phyloP scores from a whole-genome alignment of 371 early-diverging fungal genomes.

The Umbelopsis sp. region DNA sequence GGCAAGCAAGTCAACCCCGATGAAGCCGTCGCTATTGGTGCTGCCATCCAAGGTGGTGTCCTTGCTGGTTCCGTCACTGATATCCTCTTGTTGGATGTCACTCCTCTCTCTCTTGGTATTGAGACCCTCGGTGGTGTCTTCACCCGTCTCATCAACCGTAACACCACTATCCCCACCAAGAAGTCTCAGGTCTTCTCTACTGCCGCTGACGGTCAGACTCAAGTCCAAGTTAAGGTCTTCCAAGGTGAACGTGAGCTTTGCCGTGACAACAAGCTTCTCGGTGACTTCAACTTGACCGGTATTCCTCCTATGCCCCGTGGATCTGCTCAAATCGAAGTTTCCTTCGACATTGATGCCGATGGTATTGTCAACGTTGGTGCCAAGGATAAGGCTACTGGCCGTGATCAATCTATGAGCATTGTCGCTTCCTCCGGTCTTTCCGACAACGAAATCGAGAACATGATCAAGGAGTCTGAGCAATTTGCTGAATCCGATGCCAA shows the following conservation, averaged over 20 bases:
- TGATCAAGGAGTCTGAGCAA: slow-evolving; percentile 87
- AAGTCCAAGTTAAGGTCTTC: slow-evolving; percentile 95
- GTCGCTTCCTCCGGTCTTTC: slow-evolving; percentile 92
- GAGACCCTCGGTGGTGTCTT: slow-evolving; percentile 95
- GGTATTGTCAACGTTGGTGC: slow-evolving; percentile 97
- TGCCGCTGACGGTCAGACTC: slow-evolving; percentile 95
- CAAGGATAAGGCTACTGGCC: slow-evolving; percentile 90
- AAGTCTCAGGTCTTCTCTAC: slow-evolving; percentile 97
- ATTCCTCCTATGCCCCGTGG: slow-evolving; percentile 85
- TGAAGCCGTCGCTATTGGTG: slow-evolving; percentile 97
- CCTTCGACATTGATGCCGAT: slow-evolving; percentile 97
- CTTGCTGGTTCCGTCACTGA: slow-evolving; percentile 88
- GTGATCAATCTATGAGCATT: slow-evolving; percentile 90
- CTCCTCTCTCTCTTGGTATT: slow-evolving; percentile 95
- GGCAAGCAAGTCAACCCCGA: slow-evolving; percentile 94
- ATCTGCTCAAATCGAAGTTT: slow-evolving; percentile 84
- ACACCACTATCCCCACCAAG: slow-evolving; percentile 98
- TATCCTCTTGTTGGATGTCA: slow-evolving; percentile 94
- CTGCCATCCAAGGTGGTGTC: slow-evolving; percentile 95
- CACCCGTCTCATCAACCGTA: slow-evolving; percentile 91
- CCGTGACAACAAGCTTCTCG: slow-evolving; percentile 94
- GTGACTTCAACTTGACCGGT: slow-evolving; percentile 88
- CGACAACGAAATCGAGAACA: slow-evolving; percentile 86
- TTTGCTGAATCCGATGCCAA: slow-evolving; percentile 84
- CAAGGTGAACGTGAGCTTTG: slow-evolving; percentile 97